These are phyloP conservation scores for Protostelium mycophagum DNA, from an alignment of 78 protist genomes.

Conservation along the genomic window DNA sequence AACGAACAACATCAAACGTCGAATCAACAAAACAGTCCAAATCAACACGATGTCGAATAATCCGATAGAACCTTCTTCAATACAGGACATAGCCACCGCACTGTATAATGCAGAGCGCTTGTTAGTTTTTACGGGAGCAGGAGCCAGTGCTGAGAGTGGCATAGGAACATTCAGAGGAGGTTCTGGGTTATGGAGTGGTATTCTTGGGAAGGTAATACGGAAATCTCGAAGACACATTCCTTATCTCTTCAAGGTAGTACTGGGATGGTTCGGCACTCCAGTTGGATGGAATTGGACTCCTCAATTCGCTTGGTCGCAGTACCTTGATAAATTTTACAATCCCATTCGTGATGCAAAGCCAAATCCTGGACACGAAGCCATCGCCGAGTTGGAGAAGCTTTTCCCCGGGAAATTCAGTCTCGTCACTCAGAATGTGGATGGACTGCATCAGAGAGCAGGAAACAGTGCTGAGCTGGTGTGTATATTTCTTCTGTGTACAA, in stretches of 20 bases:
- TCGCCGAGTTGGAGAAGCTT: neutral
- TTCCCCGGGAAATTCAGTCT: neutral
- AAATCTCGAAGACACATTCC: neutral
- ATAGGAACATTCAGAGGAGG: conserved; percentile 1
- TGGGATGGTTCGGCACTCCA: neutral
- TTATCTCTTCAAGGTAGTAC: neutral
- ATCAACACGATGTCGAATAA: no score
- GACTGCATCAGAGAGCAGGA: neutral
- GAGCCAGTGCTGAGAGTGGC: neutral
- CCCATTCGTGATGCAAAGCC: neutral
- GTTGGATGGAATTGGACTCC: neutral
- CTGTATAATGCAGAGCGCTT: neutral
- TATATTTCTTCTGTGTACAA: no score
- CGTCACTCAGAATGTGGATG: neutral
- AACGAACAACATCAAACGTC: no score
- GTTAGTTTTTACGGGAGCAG: neutral
- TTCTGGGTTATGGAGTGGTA: neutral
- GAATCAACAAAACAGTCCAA: no score
- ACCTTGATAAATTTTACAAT: neutral
- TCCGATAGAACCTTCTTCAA: no score
- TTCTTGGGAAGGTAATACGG: neutral
- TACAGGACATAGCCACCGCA: no score
- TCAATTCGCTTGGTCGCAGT: neutral
- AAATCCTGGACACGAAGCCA: neutral
- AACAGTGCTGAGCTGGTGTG: no score